A percentile compares a stretch with the other conserved stretches of the same genome.
Conservation (phyloP, 805 yeast species). For the Saturnispora hagleri region DNA sequence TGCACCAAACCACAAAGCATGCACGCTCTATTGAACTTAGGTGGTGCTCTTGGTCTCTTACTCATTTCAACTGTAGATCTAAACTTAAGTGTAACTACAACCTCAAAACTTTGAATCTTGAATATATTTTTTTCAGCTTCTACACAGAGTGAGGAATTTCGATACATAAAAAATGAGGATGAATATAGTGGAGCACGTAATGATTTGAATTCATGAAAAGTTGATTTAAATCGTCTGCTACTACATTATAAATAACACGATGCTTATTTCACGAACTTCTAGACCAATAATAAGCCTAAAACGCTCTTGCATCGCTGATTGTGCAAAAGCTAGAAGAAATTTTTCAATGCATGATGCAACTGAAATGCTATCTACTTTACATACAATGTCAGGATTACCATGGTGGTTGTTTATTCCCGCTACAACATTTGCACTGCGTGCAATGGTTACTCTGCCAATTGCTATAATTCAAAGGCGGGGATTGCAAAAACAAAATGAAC, state of each 20-base stretch:
- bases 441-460: conserved; percentile 65
- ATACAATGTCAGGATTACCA: conserved; percentile 53
- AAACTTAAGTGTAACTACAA: neutral
- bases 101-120: neutral
- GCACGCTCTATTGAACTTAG: conserved; percentile 83
- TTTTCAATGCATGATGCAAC: conserved; percentile 18
- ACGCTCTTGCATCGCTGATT: neutral
- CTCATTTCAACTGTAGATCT: conserved; percentile 6
- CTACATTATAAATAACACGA: neutral
- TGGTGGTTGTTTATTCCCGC: conserved; percentile 80
- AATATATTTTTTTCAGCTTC: neutral
- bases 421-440: conserved; percentile 56
- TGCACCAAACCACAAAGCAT: conserved; percentile 94
- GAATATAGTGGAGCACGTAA: neutral
- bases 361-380: conserved; percentile 36
- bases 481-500: conserved; percentile 57
- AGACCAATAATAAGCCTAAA: neutral
- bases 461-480: conserved; percentile 65
- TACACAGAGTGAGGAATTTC: neutral
- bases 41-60: conserved; percentile 30
- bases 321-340: neutral
- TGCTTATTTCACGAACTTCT: neutral
- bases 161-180: neutral
- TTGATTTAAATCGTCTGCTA: neutral
- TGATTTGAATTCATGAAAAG: neutral